phyloP scores from a whole-genome alignment of 768 basidiomycete species.

The Tylopilus balloui region DNA sequence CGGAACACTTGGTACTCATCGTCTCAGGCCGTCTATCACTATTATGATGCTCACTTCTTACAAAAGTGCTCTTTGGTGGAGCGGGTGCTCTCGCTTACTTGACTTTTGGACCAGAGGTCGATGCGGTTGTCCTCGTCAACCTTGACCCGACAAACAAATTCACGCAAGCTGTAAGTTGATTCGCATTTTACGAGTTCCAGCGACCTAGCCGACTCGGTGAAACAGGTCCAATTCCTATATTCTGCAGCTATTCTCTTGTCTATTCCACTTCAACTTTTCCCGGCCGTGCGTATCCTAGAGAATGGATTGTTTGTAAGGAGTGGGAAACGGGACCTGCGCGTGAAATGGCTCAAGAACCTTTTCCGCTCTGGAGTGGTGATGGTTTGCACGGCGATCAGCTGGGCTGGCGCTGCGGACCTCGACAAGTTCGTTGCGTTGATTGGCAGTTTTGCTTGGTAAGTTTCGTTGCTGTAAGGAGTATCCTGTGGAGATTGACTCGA shows the following conservation, averaged over 20 bases:
- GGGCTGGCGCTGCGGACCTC: slow-evolving; percentile 79
- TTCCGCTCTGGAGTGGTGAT: slow-evolving; percentile 73
- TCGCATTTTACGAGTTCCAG: slow-evolving; percentile 12
- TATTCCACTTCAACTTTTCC: slow-evolving; percentile 94
- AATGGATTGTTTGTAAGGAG: slow-evolving; percentile 87
- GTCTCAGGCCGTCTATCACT: background rate
- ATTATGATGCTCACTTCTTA: slow-evolving; percentile 4
- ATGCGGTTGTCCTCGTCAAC: slow-evolving; percentile 95
- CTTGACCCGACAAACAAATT: slow-evolving; percentile 77
- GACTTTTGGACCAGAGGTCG: slow-evolving; percentile 80
- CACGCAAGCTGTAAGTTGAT: slow-evolving; percentile 72
- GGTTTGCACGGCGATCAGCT: slow-evolving; percentile 77
- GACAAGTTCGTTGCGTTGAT: slow-evolving; percentile 96
- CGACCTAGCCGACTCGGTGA: background rate
- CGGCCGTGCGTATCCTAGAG: slow-evolving; percentile 94
- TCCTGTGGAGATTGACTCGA: slow-evolving; percentile 11
- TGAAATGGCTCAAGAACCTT: slow-evolving; percentile 98
- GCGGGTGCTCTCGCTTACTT: slow-evolving; percentile 84
- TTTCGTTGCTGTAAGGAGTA: background rate
- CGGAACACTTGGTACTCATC: slow-evolving; percentile 59
- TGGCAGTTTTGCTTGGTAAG: slow-evolving; percentile 92
- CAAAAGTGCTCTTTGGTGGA: slow-evolving; percentile 76
- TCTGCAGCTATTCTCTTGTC: slow-evolving; percentile 91
- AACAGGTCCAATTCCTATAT: slow-evolving; percentile 77
- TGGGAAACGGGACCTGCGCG: slow-evolving; percentile 72